Evolutionary conservation across 805 yeast genomes (phyloP).

Genomic region (Huiozyma sinensis): DNA sequence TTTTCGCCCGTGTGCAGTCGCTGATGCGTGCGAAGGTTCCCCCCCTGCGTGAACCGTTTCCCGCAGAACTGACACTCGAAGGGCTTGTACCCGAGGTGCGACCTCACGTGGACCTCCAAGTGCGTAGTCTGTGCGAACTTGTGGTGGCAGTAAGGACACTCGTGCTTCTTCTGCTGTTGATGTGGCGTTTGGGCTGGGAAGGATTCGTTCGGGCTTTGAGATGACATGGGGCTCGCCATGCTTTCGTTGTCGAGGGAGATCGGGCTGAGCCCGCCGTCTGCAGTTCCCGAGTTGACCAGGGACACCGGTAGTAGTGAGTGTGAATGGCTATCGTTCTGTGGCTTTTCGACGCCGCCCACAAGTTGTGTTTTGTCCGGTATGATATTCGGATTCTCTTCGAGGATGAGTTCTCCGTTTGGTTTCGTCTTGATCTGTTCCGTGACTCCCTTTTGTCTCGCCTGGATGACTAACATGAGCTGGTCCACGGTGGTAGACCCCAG

Average conservation of each 20-base stretch:
- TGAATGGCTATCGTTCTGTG: constrained; percentile 24
- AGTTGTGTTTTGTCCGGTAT: constrained; percentile 51
- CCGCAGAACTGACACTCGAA: constrained; percentile 70
- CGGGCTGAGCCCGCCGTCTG: not conserved
- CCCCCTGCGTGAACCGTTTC: constrained; percentile 82
- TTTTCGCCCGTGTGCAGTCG: constrained; percentile 87
- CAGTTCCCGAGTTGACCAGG: no score
- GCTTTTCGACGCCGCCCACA: constrained; percentile 74
- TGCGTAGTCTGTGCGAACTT: constrained; percentile 85
- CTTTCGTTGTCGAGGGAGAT: not conserved
- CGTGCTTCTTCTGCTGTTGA: constrained; percentile 12
- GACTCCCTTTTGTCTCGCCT: constrained; percentile 72
- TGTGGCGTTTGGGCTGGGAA: not conserved
- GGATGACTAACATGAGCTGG: constrained; percentile 81
- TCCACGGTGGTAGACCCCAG: constrained; percentile 86
- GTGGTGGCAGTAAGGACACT: constrained; percentile 70
- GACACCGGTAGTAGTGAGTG: not conserved
- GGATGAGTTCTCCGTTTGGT: constrained; percentile 55
- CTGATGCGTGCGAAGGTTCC: constrained; percentile 75
- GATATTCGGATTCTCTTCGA: constrained; percentile 39
- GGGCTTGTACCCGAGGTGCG: constrained; percentile 82
- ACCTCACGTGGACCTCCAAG: constrained; percentile 76
- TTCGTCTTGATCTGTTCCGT: constrained; percentile 53
- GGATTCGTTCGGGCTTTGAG: not conserved
- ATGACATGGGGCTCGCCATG: not conserved